Evolutionary conservation across 176 grass and related monocot species (phyloP), one percentile per base, ranked within the genome.

Genomic region (Paspalum notatum): DNA sequence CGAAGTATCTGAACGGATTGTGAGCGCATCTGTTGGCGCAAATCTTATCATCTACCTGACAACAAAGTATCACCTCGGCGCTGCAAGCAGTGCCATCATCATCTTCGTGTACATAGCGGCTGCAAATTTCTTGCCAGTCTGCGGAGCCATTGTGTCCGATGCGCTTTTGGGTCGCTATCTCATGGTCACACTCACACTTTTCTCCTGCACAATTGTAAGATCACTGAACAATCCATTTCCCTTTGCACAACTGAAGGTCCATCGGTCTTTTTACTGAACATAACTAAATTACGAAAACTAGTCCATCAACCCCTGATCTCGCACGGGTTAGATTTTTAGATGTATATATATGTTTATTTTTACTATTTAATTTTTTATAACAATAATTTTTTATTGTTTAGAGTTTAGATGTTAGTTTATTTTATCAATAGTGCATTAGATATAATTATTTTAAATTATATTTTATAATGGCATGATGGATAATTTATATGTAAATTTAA

Each of bases 21-120:
- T 74, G 46, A 89, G 52, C 38, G 11, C 47, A 38, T 78, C 62
- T 51, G 76, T 84, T 15, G 47, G 39, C 4, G 50, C 76, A 44
- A 89, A 81, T 50, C 74, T 89, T 42, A 81, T 81, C 18, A 71
- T 89, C 20, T 89, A 89, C 77, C 87, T 89, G 6, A 85, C 71
- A 16, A 62, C 46, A 18, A 79, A 81, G 32, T 89, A 89, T 68
- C 77, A 85, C 77, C 66, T 89, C 14, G 57, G 50, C 20, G 24
- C 63, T 50, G 82, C 71, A 48, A 76, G 42, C 11, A 74, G 68
- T 46, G 61, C 76, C 4, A 81, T 67, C 44, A 40, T 81, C 25
- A 48, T 89, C 53, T 89, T 89, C 15, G 22, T 54, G 2, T 85
- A 83, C 49, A 18, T 52, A 55, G 77, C 87, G 12, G 27, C 79